phyloP scores from a whole-genome alignment of 1,284 basidiomycete species.

The Trichosporon coremiiforme region DNA sequence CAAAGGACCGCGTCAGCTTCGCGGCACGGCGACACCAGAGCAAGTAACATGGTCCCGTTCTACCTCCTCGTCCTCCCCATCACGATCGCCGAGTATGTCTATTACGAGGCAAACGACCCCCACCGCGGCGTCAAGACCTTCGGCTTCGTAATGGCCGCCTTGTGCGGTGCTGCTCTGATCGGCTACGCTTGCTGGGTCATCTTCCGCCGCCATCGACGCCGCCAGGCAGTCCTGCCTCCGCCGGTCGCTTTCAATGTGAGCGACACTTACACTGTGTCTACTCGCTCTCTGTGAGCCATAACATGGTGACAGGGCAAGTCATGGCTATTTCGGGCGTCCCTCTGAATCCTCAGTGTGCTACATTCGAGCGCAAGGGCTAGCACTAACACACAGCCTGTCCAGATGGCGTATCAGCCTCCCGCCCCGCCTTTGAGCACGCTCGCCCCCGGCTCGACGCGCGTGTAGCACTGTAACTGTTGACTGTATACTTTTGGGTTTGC shows the following conservation, averaged over 20 bases:
- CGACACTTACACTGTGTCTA: too few relatives aligned
- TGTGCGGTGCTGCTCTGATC: background rate
- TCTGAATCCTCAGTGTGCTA: too few relatives aligned
- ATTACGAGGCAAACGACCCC: background rate
- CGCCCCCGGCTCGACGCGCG: background rate
- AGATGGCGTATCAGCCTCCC: background rate
- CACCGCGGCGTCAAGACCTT: slow-evolving; percentile 9
- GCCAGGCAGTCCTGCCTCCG: background rate
- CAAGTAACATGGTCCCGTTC: background rate
- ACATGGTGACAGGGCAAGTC: too few relatives aligned
- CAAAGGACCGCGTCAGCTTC: background rate
- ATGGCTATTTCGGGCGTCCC: too few relatives aligned
- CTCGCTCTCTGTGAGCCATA: too few relatives aligned
- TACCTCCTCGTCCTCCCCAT: slow-evolving; percentile 11
- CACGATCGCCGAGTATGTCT: background rate
- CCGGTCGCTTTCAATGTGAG: background rate
- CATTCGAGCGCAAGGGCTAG: too few relatives aligned
- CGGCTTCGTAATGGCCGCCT: background rate
- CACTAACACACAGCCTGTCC: background rate
- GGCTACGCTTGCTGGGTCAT: background rate
- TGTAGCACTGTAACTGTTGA: background rate
- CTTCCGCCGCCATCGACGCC: background rate
- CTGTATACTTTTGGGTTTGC: background rate
- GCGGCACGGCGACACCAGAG: too few relatives aligned
- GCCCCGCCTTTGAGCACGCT: background rate